Evolutionary conservation across 2,329 filamentous ascomycete species (phyloP).

Genomic region (Ophiostoma quercus): DNA sequence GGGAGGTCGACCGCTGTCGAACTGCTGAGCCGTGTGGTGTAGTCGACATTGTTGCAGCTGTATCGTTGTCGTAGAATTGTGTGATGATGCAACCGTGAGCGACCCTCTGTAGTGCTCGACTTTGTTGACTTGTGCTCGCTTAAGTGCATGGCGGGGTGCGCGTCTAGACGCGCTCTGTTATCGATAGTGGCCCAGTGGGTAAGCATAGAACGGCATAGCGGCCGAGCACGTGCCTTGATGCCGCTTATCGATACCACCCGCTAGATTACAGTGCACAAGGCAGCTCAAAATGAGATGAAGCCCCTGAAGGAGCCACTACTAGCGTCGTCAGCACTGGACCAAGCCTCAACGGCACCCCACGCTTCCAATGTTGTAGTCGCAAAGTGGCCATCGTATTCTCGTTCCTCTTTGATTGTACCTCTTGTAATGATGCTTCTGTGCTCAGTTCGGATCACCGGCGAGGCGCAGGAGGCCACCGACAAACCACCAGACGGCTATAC

Average conservation of each 20-base stretch:
- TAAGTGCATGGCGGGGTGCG: constrained; percentile 20
- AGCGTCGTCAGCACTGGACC: background rate
- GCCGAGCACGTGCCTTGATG: background rate
- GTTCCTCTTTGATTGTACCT: background rate
- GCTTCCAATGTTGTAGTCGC: too few relatives aligned
- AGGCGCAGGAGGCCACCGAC: constrained; percentile 3
- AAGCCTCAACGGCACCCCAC: background rate
- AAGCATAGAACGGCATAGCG: too few relatives aligned
- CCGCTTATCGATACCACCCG: background rate
- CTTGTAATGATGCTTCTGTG: background rate
- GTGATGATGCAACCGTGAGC: background rate
- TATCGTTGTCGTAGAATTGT: background rate
- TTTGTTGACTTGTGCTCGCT: constrained; percentile 12
- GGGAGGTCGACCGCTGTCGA: constrained; percentile 51
- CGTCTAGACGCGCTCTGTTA: background rate
- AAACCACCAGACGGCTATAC: background rate
- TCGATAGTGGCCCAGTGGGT: background rate
- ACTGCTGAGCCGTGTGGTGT: constrained; percentile 18
- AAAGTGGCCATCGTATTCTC: background rate
- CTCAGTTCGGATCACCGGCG: background rate
- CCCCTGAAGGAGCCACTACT: constrained; percentile 5
- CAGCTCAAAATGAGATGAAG: background rate
- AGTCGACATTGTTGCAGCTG: constrained; percentile 14
- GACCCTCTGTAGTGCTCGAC: background rate
- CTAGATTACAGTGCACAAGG: background rate